Evolutionary conservation across 2,329 filamentous ascomycete genomes (phyloP).

Genomic region (Tolypocladium ophioglossoides): DNA sequence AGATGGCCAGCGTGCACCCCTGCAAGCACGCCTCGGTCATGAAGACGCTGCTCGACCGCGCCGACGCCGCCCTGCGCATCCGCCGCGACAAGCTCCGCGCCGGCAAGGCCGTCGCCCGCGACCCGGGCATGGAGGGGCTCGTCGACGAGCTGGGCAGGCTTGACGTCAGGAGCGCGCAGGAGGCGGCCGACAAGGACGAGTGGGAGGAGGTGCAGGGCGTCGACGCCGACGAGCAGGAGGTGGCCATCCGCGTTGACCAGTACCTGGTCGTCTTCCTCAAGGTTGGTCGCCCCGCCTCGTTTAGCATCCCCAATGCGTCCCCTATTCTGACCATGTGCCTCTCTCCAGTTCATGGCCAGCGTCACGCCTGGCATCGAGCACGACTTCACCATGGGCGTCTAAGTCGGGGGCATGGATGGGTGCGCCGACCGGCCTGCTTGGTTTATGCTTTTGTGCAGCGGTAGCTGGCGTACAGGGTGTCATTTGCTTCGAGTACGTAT

Average conservation of each 20-base stretch:
- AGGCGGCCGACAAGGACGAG: constrained; percentile 44
- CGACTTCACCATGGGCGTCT: constrained; percentile 95
- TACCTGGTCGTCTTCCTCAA: constrained; percentile 82
- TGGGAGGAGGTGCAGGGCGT: constrained; percentile 55
- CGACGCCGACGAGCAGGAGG: constrained; percentile 57
- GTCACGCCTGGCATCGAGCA: constrained; percentile 97
- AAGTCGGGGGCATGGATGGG: constrained; percentile 14
- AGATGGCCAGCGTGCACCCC: constrained; percentile 94
- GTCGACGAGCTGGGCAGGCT: constrained; percentile 68
- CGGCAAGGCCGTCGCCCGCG: constrained; percentile 33
- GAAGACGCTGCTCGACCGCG: constrained; percentile 93
- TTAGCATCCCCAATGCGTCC: too few relatives aligned
- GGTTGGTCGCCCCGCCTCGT: constrained; percentile 29
- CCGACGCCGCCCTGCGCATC: constrained; percentile 84
- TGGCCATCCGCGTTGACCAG: constrained; percentile 78
- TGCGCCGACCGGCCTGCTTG: neutral
- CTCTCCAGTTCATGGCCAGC: constrained; percentile 59
- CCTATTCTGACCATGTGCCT: neutral
- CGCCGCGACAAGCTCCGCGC: constrained; percentile 70
- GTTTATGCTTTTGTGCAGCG: neutral
- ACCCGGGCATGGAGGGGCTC: constrained; percentile 69
- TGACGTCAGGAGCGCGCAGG: constrained; percentile 41
- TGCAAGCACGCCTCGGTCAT: constrained; percentile 97
- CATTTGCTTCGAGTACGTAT: neutral
- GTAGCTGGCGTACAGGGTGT: neutral